Evolutionary conservation across 2,329 filamentous ascomycete genomes (phyloP).

Genomic region (Claviceps africana): DNA sequence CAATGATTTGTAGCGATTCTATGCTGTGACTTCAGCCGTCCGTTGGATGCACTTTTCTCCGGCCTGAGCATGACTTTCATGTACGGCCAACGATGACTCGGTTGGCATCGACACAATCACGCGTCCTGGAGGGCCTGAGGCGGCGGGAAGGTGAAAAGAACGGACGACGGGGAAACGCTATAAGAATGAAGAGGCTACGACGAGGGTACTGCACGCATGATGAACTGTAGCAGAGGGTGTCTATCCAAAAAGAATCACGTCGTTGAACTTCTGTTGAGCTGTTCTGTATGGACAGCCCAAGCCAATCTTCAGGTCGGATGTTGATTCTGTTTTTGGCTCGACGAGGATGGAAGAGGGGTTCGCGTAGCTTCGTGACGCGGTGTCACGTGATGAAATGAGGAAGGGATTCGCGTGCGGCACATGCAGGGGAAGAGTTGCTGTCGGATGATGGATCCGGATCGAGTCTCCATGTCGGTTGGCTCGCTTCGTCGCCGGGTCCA

Average conservation of each 20-base stretch:
- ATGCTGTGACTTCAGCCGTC: neutral
- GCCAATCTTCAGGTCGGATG: neutral
- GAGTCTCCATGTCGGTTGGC: too few relatives aligned
- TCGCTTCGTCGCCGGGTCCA: too few relatives aligned
- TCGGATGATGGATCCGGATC: too few relatives aligned
- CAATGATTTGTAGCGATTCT: neutral
- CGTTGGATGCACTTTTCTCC: neutral
- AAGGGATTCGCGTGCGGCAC: too few relatives aligned
- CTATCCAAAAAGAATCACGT: neutral
- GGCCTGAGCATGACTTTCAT: neutral
- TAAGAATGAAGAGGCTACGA: neutral
- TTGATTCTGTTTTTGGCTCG: neutral
- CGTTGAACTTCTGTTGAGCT: neutral
- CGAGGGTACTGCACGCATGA: neutral
- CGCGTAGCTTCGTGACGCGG: neutral
- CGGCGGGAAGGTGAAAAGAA: neutral
- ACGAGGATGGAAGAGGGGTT: too few relatives aligned
- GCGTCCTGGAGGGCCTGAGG: neutral
- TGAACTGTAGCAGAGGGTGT: neutral
- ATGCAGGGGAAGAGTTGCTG: too few relatives aligned
- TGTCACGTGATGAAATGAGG: neutral
- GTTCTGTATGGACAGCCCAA: neutral
- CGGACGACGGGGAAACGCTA: neutral
- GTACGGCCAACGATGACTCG: neutral
- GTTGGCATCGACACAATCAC: neutral